These are phyloP conservation scores for Erodium texanum DNA, from an alignment of 441 rosid species.

Conservation along the genomic window DNA sequence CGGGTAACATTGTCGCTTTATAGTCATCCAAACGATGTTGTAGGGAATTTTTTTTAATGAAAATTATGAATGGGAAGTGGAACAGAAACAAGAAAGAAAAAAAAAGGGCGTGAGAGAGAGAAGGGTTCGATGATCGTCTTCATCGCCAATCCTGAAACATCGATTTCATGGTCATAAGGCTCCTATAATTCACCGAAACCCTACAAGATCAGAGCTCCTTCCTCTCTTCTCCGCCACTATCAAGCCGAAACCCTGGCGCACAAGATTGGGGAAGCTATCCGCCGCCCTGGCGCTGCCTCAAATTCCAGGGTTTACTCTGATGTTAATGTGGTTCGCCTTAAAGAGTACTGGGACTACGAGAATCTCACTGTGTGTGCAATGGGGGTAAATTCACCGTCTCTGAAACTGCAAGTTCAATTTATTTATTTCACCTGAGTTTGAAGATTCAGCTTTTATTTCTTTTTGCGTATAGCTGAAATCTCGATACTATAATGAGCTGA, in stretches of 20 bases:
- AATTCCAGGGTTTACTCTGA: slow-evolving; percentile 90
- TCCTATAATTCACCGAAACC: no score
- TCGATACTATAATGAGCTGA: neutral
- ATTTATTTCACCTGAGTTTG: neutral
- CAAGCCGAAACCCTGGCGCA: slow-evolving; percentile 60
- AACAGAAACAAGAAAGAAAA: no score
- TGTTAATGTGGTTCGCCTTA: slow-evolving; percentile 69
- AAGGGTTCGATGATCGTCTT: neutral
- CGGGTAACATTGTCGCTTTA: no score
- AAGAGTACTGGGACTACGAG: slow-evolving; percentile 97
- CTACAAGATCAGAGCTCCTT: no score
- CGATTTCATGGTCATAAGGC: no score
- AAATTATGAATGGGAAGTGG: no score
- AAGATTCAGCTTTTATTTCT: neutral
- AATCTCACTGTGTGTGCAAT: slow-evolving; percentile 80
- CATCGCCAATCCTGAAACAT: neutral
- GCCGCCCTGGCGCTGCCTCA: slow-evolving; percentile 93
- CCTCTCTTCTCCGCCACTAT: no score
- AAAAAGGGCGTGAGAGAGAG: neutral
- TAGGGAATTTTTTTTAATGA: no score
- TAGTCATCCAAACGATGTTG: no score
- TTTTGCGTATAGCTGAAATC: no score
- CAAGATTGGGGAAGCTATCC: slow-evolving; percentile 79
- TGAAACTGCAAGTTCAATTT: neutral
- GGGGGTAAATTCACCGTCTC: slow-evolving; percentile 50